Evolutionary conservation across 768 basidiomycete genomes (phyloP).

Genomic region (Trametes meyenii): DNA sequence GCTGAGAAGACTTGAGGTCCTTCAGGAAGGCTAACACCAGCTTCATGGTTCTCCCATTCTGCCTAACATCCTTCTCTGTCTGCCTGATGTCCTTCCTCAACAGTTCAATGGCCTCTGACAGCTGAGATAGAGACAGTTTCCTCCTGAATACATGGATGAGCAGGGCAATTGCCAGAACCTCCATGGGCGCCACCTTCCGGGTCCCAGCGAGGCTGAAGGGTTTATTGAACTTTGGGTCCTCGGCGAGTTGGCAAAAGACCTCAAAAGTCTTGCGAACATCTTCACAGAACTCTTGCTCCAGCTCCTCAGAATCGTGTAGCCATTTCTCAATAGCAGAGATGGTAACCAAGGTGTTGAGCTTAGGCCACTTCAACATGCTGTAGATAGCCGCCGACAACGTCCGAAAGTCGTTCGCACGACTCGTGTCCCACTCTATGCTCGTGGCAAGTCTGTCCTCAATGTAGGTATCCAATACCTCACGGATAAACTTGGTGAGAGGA

Average conservation of each 20-base stretch:
- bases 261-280: conserved; percentile 47
- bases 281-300: conserved; percentile 35
- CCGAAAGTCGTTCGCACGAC: conserved; percentile 43
- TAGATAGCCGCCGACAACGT: conserved; percentile 36
- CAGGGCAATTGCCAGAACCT: conserved; percentile 61
- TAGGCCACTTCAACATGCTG: conserved; percentile 32
- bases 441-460: conserved; percentile 42
- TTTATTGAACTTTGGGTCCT: conserved; percentile 37
- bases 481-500: conserved; percentile 59
- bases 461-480: conserved; percentile 52
- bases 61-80: conserved; percentile 64
- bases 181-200: conserved; percentile 65
- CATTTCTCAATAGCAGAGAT: conserved; percentile 29
- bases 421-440: conserved; percentile 39
- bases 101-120: conserved; percentile 47
- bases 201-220: conserved; percentile 40
- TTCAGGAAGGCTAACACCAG: conserved; percentile 57
- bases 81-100: conserved; percentile 61
- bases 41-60: conserved; percentile 61
- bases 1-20: conserved; percentile 21
- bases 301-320: conserved; percentile 31
- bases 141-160: conserved; percentile 56
- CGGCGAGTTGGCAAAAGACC: conserved; percentile 50
- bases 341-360: conserved; percentile 15
- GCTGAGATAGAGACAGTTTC: conserved; percentile 38